A percentile compares a stretch with the other conserved stretches of the same genome.
phyloP scores from a whole-genome alignment of 768 basidiomycete genomes.

The Mycena vulgaris region DNA sequence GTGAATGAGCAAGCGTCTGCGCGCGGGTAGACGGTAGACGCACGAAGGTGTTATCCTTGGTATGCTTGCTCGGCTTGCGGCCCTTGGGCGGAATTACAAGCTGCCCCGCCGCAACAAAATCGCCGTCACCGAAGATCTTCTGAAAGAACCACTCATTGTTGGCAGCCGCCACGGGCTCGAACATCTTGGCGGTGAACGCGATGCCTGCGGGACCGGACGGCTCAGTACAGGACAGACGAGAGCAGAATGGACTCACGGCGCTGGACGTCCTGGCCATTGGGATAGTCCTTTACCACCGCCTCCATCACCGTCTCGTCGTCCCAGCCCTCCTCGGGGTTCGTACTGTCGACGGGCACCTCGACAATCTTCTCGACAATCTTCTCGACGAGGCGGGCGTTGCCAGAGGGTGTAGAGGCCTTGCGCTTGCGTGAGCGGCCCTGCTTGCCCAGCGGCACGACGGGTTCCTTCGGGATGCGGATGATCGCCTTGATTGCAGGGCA shows the following conservation, averaged over 20 bases:
- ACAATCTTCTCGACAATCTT: constrained; percentile 54
- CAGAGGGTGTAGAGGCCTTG: no score
- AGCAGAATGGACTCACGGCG: constrained; percentile 71
- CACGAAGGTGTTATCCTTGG: constrained; percentile 96
- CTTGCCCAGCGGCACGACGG: constrained; percentile 33
- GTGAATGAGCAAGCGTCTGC: not conserved
- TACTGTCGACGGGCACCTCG: constrained; percentile 35
- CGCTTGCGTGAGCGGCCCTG: constrained; percentile 52
- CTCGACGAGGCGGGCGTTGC: constrained; percentile 16
- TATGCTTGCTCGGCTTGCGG: constrained; percentile 89
- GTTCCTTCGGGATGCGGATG: constrained; percentile 61
- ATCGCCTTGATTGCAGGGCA: constrained; percentile 84
- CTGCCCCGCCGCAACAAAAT: constrained; percentile 93
- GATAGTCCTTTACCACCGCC: constrained; percentile 79
- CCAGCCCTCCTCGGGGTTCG: constrained; percentile 86
- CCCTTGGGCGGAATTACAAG: constrained; percentile 84
- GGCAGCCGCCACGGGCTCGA: constrained; percentile 71
- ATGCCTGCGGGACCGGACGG: constrained; percentile 74
- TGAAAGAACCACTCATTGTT: constrained; percentile 87
- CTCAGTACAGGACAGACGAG: constrained; percentile 24
- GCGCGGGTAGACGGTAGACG: constrained; percentile 47
- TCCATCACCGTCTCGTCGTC: constrained; percentile 81
- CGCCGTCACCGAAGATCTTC: constrained; percentile 92
- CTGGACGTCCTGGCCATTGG: constrained; percentile 70
- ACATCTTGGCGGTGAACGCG: constrained; percentile 81